These are phyloP conservation scores for Phytopythium aichiense DNA, from an alignment of 352 stramenopile genomes.

Conservation along the genomic window DNA sequence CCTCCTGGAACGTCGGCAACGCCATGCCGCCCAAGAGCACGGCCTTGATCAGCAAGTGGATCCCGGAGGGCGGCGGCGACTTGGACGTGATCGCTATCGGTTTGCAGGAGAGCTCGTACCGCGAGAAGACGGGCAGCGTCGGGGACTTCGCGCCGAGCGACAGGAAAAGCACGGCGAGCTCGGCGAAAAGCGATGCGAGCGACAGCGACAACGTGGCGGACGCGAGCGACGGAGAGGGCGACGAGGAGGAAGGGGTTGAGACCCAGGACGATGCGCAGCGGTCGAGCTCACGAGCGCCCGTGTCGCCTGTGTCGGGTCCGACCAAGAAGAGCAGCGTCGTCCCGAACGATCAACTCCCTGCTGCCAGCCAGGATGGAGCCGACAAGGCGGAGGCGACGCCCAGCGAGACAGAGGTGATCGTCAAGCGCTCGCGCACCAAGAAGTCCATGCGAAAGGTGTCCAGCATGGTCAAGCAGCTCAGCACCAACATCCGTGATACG, in stretches of 20 bases:
- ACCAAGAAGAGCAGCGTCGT: background rate
- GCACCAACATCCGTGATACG: slow-evolving; percentile 58
- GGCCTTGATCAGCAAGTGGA: slow-evolving; percentile 55
- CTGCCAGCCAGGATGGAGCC: background rate
- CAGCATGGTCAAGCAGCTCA: slow-evolving; percentile 58
- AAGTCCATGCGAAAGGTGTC: slow-evolving; percentile 67
- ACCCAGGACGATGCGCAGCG: background rate
- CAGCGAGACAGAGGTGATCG: slow-evolving; percentile 40
- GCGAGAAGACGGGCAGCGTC: slow-evolving; percentile 29
- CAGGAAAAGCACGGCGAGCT: slow-evolving; percentile 14
- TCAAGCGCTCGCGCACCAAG: slow-evolving; percentile 64
- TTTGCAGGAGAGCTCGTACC: slow-evolving; percentile 81
- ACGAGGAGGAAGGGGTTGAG: slow-evolving; percentile 15
- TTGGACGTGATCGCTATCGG: slow-evolving; percentile 84
- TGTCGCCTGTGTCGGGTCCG: background rate
- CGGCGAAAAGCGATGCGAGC: slow-evolving; percentile 15
- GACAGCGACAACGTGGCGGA: slow-evolving; percentile 17
- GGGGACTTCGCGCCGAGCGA: slow-evolving; percentile 20
- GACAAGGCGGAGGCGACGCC: slow-evolving; percentile 3
- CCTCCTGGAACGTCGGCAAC: slow-evolving; percentile 86
- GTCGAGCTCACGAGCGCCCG: background rate
- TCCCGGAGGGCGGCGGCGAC: slow-evolving; percentile 67
- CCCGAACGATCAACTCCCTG: background rate
- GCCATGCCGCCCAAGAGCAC: slow-evolving; percentile 64
- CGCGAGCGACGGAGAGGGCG: slow-evolving; percentile 22